Evolutionary conservation across 129 eudicot species (phyloP).

Genomic region (Helianthus tuberosus): DNA sequence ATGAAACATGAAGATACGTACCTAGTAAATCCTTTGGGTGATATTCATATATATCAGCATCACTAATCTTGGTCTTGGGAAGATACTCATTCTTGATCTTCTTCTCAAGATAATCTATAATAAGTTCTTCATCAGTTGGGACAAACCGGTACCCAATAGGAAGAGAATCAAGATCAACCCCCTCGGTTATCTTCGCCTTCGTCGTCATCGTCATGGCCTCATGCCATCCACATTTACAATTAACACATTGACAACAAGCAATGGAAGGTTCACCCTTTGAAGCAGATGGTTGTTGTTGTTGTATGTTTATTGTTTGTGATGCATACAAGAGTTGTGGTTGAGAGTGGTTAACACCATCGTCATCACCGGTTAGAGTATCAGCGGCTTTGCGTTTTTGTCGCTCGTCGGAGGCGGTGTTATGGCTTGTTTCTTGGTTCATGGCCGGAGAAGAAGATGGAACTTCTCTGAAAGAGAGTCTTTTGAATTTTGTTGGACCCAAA

Average conservation of each 20-base stretch:
- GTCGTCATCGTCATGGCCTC: not conserved
- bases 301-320: not conserved
- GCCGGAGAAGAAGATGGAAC: slow-evolving; percentile 7
- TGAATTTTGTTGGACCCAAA: not conserved
- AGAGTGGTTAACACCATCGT: not conserved
- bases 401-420: not conserved
- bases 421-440: not conserved
- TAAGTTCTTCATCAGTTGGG: slow-evolving; percentile 25
- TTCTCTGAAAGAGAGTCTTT: not conserved
- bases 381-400: not conserved
- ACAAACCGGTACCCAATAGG: slow-evolving; percentile 20
- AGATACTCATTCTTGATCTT: slow-evolving; percentile 28
- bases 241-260: not conserved
- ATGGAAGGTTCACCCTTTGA: not conserved
- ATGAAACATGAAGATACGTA: not conserved
- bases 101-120: slow-evolving; percentile 12
- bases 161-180: slow-evolving; percentile 17
- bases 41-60: not conserved
- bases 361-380: not conserved
- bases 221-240: not conserved
- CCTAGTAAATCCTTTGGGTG: slow-evolving; percentile 25
- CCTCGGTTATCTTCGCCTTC: not conserved
- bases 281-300: slow-evolving; percentile 7
- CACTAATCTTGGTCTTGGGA: slow-evolving; percentile 26
- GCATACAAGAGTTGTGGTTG: not conserved